Evolutionary conservation across 169 alveolate species (phyloP).

Genomic region (Babesia microti): DNA sequence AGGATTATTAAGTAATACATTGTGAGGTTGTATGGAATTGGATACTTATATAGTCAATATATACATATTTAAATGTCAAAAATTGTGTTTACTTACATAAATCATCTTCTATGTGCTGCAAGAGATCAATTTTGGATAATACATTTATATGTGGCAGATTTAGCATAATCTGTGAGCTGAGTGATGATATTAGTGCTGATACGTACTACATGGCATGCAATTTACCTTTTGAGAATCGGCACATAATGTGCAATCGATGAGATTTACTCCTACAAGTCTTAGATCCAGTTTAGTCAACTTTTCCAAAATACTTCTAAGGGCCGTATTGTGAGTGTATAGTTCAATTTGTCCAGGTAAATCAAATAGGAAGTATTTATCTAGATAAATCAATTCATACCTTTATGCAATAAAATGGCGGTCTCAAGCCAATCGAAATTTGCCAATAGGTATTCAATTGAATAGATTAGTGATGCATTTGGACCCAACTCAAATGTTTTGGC

Average conservation of each 20-base stretch:
- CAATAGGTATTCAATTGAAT: conserved; percentile 84
- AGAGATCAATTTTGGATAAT: conserved; percentile 75
- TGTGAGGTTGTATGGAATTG: too few species aligned
- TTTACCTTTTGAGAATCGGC: conserved; percentile 70
- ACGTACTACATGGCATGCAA: conserved; percentile 61
- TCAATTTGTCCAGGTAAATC: conserved; percentile 96
- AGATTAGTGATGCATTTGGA: conserved; percentile 88
- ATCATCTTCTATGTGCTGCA: conserved; percentile 59
- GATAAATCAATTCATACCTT: conserved; percentile 18
- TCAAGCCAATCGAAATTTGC: conserved; percentile 84
- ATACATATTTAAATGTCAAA: conserved; percentile 10
- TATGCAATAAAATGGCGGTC: conserved; percentile 18
- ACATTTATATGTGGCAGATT: conserved; percentile 90
- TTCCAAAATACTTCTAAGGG: conserved; percentile 68
- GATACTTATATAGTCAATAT: too few species aligned
- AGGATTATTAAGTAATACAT: too few species aligned
- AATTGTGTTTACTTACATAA: conserved; percentile 30
- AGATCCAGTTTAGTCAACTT: conserved; percentile 55
- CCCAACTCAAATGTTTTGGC: conserved; percentile 78
- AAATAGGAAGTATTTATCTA: conserved; percentile 75
- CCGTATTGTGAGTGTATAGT: conserved; percentile 83
- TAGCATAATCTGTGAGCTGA: conserved; percentile 84
- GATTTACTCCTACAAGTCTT: conserved; percentile 47
- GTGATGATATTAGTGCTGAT: conserved; percentile 79
- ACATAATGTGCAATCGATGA: conserved; percentile 83